Conservation (phyloP, 805 yeast species). For the Lachancea quebecensis region DNA sequence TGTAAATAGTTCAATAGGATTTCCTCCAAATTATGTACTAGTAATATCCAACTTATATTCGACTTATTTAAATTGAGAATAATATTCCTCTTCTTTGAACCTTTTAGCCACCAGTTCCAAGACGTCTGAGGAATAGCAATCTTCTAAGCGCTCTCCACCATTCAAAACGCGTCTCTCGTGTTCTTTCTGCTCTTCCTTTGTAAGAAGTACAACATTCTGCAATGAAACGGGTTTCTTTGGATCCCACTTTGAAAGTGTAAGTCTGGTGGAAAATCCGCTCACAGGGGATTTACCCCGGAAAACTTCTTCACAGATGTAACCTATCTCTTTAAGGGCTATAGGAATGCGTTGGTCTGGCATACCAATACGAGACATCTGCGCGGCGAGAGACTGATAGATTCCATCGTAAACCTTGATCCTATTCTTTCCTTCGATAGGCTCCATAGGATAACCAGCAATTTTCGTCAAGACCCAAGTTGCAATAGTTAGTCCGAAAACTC, state of each 20-base stretch:
- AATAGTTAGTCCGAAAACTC: constrained; percentile 85
- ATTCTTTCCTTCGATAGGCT: constrained; percentile 85
- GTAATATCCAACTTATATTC: constrained; percentile 1
- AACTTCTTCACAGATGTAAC: constrained; percentile 82
- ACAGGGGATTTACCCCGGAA: constrained; percentile 89
- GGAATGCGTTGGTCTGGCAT: constrained; percentile 70
- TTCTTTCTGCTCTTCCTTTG: constrained; percentile 72
- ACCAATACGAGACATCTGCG: constrained; percentile 78
- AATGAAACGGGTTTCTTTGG: constrained; percentile 54
- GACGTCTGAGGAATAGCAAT: constrained; percentile 58
- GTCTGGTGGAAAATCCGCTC: constrained; percentile 71
- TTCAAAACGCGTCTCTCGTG: constrained; percentile 74
- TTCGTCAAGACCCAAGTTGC: constrained; percentile 76
- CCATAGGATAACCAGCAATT: constrained; percentile 83
- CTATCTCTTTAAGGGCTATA: constrained; percentile 62
- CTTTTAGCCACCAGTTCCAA: constrained; percentile 52
- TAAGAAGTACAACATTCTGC: constrained; percentile 81
- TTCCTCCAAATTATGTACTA: neutral
- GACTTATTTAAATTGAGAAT: constrained; percentile 45
- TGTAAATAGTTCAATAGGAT: neutral
- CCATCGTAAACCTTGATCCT: constrained; percentile 81
- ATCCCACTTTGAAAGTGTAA: constrained; percentile 82
- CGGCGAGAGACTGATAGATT: constrained; percentile 73
- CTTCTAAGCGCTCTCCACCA: constrained; percentile 56
- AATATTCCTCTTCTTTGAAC: constrained; percentile 69